A percentile compares a stretch with the other conserved stretches of the same genome.
phyloP scores from a whole-genome alignment of 768 basidiomycete genomes.

The Neoboletus brunneissimus region DNA sequence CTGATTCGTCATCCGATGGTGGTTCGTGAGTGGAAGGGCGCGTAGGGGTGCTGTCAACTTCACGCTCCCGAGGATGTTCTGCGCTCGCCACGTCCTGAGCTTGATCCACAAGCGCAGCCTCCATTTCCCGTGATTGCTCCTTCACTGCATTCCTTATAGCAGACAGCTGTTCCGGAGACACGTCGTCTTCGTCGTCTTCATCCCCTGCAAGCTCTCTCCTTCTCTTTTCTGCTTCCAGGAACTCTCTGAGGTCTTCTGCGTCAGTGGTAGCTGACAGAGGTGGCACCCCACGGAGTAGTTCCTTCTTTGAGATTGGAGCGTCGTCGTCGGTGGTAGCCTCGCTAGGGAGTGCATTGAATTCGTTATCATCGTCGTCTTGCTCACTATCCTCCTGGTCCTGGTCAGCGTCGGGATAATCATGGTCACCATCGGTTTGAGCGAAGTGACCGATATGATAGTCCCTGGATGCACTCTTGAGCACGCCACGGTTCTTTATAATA shows the following conservation, averaged over 20 bases:
- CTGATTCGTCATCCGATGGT: slow-evolving; percentile 36
- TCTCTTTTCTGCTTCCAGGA: slow-evolving; percentile 59
- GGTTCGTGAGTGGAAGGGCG: slow-evolving; percentile 4
- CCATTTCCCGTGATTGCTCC: slow-evolving; percentile 9
- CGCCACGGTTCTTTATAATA: slow-evolving; percentile 69
- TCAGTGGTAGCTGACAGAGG: slow-evolving; percentile 48
- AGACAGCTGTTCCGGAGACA: slow-evolving; percentile 19
- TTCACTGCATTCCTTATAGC: slow-evolving; percentile 17
- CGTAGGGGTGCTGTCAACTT: slow-evolving; percentile 18
- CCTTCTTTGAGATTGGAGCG: slow-evolving; percentile 32
- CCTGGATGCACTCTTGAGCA: slow-evolving; percentile 44
- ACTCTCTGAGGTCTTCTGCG: slow-evolving; percentile 62
- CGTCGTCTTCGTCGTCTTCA: slow-evolving; percentile 26
- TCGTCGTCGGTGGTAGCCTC: slow-evolving; percentile 26
- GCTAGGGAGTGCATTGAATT: slow-evolving; percentile 50
- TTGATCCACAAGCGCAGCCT: slow-evolving; percentile 5
- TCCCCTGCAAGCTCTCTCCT: slow-evolving; percentile 42
- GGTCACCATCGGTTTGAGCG: slow-evolving; percentile 37
- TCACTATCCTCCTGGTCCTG: slow-evolving; percentile 46
- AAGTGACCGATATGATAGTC: slow-evolving; percentile 54
- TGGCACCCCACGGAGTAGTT: slow-evolving; percentile 38
- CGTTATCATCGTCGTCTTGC: slow-evolving; percentile 55
- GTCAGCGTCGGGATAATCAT: slow-evolving; percentile 37
- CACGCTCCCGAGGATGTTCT: neutral
- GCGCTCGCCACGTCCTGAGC: slow-evolving; percentile 3